These are phyloP conservation scores for Cladorrhinum sp. DNA, from an alignment of 2,329 filamentous ascomycete genomes.

Conservation along the genomic window DNA sequence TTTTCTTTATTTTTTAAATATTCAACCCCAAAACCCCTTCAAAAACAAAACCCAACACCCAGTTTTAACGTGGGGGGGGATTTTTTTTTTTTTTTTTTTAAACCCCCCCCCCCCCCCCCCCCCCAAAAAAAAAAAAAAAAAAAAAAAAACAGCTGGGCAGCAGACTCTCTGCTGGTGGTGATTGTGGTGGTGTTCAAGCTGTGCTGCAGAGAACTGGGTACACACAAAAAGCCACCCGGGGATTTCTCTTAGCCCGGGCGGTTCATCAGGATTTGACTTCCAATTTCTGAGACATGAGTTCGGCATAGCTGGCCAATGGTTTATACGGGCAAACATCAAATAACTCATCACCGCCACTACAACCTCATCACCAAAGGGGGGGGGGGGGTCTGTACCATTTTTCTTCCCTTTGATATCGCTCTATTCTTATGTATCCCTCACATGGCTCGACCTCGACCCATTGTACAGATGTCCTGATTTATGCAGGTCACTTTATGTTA, in stretches of 20 bases:
- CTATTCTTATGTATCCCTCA: neutral
- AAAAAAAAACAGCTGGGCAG: too few species aligned
- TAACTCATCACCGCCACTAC: neutral
- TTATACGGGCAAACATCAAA: neutral
- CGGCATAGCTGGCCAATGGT: neutral
- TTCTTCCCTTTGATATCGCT: neutral
- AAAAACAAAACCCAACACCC: too few species aligned
- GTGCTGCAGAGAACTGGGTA: neutral
- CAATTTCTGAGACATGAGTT: neutral
- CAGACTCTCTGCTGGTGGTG: too few species aligned
- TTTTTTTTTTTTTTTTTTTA: too few species aligned
- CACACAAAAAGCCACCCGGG: constrained; percentile 4
- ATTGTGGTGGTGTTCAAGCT: neutral
- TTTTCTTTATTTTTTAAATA: too few species aligned
- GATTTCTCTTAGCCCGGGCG: neutral
- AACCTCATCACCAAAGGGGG: neutral
- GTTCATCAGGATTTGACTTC: neutral
- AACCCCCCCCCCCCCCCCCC: too few species aligned
- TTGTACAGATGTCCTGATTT: neutral
- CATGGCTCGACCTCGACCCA: neutral
- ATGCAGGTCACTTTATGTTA: neutral
- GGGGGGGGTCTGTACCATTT: neutral
- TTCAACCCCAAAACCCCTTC: too few species aligned
- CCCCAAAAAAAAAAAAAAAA: too few species aligned
- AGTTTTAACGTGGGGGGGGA: too few species aligned